Evolutionary conservation across 106 monocot species (phyloP).

Genomic region (Dendrobium nobile): DNA sequence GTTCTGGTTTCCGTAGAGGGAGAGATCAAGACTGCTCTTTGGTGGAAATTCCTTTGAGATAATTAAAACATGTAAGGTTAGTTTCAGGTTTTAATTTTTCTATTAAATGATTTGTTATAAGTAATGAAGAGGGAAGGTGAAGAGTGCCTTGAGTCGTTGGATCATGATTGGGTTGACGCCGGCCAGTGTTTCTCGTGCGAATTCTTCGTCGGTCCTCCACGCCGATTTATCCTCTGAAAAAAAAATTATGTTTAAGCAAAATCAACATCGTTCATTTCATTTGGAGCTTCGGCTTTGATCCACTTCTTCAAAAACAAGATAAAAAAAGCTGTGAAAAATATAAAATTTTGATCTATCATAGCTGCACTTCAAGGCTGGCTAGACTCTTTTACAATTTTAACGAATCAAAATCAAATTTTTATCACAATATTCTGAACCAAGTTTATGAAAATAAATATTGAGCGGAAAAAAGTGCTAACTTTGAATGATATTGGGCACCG

Average conservation of each 20-base stretch:
- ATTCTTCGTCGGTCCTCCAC: constrained; percentile 66
- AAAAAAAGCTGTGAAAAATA: too few relatives aligned
- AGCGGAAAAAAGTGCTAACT: background rate
- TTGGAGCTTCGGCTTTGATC: too few relatives aligned
- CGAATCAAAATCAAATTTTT: too few relatives aligned
- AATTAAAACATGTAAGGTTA: too few relatives aligned
- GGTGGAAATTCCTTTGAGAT: constrained; percentile 59
- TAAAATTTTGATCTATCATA: too few relatives aligned
- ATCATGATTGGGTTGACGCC: constrained; percentile 64
- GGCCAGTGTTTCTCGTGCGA: constrained; percentile 60
- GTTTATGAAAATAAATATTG: too few relatives aligned
- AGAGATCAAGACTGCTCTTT: constrained; percentile 50
- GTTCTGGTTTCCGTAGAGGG: constrained; percentile 39
- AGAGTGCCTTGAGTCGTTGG: constrained; percentile 27
- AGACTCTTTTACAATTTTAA: too few relatives aligned
- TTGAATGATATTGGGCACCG: constrained; percentile 13
- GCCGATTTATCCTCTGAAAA: constrained; percentile 27
- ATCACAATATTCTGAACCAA: too few relatives aligned
- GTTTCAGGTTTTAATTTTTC: background rate
- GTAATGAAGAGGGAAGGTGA: background rate
- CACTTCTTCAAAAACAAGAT: too few relatives aligned
- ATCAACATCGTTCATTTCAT: too few relatives aligned
- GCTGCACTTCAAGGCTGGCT: too few relatives aligned
- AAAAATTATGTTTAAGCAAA: background rate
- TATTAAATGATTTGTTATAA: background rate